These are phyloP conservation scores for Scolecobasidium constrictum DNA, from an alignment of 2,329 filamentous ascomycete species.

Conservation along the genomic window DNA sequence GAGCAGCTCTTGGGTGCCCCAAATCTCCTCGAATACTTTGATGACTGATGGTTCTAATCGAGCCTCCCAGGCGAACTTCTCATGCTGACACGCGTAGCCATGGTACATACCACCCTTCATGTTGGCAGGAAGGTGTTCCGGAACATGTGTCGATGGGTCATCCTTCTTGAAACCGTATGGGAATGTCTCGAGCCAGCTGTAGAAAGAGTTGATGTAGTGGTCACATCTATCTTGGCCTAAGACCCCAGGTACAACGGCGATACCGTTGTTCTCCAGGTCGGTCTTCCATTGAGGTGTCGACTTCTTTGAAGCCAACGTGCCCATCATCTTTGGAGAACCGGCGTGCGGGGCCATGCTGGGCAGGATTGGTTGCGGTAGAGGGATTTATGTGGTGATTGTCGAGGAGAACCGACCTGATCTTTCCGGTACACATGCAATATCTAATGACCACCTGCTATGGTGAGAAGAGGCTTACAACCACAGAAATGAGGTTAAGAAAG, in stretches of 20 bases:
- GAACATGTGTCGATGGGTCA: conserved; percentile 29
- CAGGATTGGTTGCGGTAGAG: too few species aligned
- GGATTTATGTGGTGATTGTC: too few species aligned
- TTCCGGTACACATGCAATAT: too few species aligned
- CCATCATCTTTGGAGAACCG: too few species aligned
- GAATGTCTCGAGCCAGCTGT: conserved; percentile 21
- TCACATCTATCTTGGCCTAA: conserved; percentile 16
- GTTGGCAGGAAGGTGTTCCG: conserved; percentile 29
- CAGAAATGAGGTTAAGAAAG: too few species aligned
- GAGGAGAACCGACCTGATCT: too few species aligned
- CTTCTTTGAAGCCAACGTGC: too few species aligned
- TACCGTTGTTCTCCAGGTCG: conserved; percentile 20
- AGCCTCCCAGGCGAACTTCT: conserved; percentile 35
- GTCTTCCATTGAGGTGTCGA: too few species aligned
- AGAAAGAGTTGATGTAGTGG: conserved; percentile 19
- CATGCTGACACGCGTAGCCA: conserved; percentile 27
- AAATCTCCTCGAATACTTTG: conserved; percentile 31
- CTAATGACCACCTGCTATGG: too few species aligned
- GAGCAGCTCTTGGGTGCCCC: conserved; percentile 23
- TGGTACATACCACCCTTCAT: conserved; percentile 26
- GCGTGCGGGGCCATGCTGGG: too few species aligned
- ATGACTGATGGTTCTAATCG: conserved; percentile 29
- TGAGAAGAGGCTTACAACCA: too few species aligned
- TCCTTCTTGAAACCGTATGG: conserved; percentile 19
- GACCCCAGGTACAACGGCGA: conserved; percentile 19